Evolutionary conservation across 1,284 basidiomycete genomes (phyloP).

Genomic region (Anthracocystis walkeri): DNA sequence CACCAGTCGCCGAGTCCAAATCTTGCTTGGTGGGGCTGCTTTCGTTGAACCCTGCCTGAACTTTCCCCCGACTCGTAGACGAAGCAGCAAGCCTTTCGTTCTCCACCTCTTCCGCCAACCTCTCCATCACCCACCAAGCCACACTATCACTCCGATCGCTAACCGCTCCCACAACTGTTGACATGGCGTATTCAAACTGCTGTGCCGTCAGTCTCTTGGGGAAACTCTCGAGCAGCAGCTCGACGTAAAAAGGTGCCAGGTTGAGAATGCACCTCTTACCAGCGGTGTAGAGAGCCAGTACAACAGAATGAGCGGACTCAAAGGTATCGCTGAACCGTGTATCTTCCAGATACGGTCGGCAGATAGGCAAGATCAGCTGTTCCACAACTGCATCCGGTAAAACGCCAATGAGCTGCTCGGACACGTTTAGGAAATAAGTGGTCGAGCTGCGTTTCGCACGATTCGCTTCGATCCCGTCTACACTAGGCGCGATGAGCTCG

Average conservation of each 20-base stretch:
- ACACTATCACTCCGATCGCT: slow-evolving; percentile 61
- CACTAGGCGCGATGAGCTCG: slow-evolving; percentile 32
- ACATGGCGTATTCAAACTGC: slow-evolving; percentile 62
- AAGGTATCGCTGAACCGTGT: slow-evolving; percentile 61
- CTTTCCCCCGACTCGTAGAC: neutral
- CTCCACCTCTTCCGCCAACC: slow-evolving; percentile 50
- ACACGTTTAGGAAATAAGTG: slow-evolving; percentile 63
- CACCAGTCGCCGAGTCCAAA: slow-evolving; percentile 11
- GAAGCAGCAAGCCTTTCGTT: slow-evolving; percentile 14
- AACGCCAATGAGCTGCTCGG: slow-evolving; percentile 60
- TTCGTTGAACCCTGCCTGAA: slow-evolving; percentile 26
- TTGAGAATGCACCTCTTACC: slow-evolving; percentile 52
- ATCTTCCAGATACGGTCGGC: slow-evolving; percentile 59
- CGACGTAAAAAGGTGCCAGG: slow-evolving; percentile 64
- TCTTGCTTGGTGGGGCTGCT: slow-evolving; percentile 23
- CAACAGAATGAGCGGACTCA: slow-evolving; percentile 66
- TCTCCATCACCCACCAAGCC: slow-evolving; percentile 62
- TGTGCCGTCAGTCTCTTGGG: slow-evolving; percentile 36
- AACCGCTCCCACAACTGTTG: slow-evolving; percentile 58
- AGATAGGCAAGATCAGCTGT: slow-evolving; percentile 52
- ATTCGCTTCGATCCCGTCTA: slow-evolving; percentile 25
- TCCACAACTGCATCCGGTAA: slow-evolving; percentile 63
- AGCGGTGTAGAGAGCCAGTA: slow-evolving; percentile 57
- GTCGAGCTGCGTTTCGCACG: slow-evolving; percentile 32
- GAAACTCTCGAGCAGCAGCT: slow-evolving; percentile 54